These are phyloP conservation scores for Trichosporon ovoides DNA, from an alignment of 1,284 basidiomycete genomes.

Conservation along the genomic window DNA sequence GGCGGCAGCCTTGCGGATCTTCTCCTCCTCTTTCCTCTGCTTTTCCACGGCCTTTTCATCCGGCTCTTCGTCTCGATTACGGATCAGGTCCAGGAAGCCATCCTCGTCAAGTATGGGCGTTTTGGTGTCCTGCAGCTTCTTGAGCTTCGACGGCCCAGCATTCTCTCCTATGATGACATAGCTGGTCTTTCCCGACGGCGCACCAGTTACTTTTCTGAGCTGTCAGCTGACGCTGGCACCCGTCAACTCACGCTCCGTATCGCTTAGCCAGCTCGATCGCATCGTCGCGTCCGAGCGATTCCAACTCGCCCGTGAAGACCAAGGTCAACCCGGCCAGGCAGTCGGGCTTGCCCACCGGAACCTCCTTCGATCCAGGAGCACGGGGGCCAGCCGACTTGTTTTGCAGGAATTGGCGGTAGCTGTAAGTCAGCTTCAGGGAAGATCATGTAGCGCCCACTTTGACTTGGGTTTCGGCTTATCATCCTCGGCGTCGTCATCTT, in stretches of 20 bases:
- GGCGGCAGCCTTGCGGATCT: constrained; percentile 57
- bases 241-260: constrained; percentile 72
- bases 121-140: constrained; percentile 62
- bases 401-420: constrained; percentile 59
- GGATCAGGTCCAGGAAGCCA: constrained; percentile 76
- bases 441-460: constrained; percentile 33
- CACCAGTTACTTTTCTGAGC: constrained; percentile 70
- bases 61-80: constrained; percentile 55
- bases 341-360: constrained; percentile 72
- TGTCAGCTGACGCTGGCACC: background rate
- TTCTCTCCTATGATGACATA: constrained; percentile 85
- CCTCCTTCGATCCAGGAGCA: constrained; percentile 62
- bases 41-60: constrained; percentile 62
- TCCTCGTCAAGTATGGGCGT: constrained; percentile 79
- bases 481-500: constrained; percentile 9
- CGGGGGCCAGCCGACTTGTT: constrained; percentile 61
- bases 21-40: constrained; percentile 65
- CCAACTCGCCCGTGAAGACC: constrained; percentile 93
- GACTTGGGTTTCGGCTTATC: constrained; percentile 31
- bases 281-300: constrained; percentile 81
- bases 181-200: constrained; percentile 84
- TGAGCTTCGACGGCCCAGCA: constrained; percentile 73
- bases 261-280: constrained; percentile 83
- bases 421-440: constrained; percentile 13
- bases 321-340: constrained; percentile 82